Conservation (phyloP, 257 asterid species). For the Vinca minor region DNA sequence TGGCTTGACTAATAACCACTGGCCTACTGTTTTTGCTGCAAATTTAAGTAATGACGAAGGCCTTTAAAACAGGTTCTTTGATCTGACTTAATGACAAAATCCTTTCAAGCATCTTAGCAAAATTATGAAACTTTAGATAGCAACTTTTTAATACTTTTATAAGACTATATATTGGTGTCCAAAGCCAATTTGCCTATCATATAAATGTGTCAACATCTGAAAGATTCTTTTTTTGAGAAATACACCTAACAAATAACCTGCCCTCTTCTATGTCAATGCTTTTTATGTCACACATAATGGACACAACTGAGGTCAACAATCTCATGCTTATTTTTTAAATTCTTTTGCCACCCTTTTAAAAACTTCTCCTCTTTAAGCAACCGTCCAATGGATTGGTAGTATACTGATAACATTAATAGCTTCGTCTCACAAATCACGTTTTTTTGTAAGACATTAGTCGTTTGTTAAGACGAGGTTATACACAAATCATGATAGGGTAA, state of each 20-base stretch:
- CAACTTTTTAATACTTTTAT: constrained; percentile 14
- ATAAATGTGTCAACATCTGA: constrained; percentile 30
- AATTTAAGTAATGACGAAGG: constrained; percentile 4
- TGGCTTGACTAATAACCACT: background rate
- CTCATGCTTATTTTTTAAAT: constrained; percentile 24
- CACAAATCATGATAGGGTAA: too few species aligned
- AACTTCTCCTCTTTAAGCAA: constrained; percentile 15
- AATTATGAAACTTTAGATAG: constrained; percentile 18
- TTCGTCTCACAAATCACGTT: too few species aligned
- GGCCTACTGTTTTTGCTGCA: constrained; percentile 5
- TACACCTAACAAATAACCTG: constrained; percentile 54
- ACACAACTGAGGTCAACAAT: constrained; percentile 41
- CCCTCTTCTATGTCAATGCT: constrained; percentile 31
- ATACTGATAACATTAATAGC: too few species aligned
- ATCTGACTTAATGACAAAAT: constrained; percentile 23
- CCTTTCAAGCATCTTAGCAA: constrained; percentile 5
- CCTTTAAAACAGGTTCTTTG: constrained; percentile 26
- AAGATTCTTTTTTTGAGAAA: constrained; percentile 31
- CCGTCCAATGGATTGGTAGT: background rate
- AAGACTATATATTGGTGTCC: constrained; percentile 3
- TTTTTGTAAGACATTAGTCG: too few species aligned
- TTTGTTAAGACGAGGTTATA: too few species aligned
- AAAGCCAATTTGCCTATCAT: constrained; percentile 5
- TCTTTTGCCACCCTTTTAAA: constrained; percentile 13
- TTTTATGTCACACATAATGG: constrained; percentile 41